Percentiles rank a stretch among this genome's conserved stretches.
These are phyloP conservation scores for Dryadomyces quercus-mongolicae DNA, from an alignment of 2,329 filamentous ascomycete genomes.

Conservation along the genomic window DNA sequence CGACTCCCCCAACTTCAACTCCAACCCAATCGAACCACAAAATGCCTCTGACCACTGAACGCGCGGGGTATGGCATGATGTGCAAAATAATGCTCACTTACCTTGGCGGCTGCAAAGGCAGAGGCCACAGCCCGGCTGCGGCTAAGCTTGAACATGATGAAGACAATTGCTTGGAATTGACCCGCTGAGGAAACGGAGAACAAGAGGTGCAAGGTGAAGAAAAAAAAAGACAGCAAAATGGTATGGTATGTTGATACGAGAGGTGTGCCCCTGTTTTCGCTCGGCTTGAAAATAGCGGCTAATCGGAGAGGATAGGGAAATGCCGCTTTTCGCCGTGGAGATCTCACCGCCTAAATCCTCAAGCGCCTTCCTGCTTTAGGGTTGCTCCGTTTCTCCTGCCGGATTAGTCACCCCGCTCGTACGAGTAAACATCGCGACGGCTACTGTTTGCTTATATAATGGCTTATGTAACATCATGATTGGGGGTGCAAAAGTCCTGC, in stretches of 20 bases:
- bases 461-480: too few relatives aligned
- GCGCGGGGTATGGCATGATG: not conserved
- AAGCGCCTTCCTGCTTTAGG: not conserved
- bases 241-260: not conserved
- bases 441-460: too few relatives aligned
- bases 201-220: not conserved
- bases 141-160: conserved; percentile 75
- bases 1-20: not conserved
- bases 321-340: not conserved
- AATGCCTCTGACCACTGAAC: not conserved
- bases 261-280: not conserved
- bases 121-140: conserved; percentile 71
- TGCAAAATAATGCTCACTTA: conserved; percentile 25
- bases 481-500: too few relatives aligned
- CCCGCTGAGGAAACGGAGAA: not conserved
- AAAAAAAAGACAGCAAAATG: not conserved
- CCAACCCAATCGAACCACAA: conserved; percentile 2
- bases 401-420: not conserved
- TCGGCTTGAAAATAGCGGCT: not conserved
- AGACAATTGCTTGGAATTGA: not conserved
- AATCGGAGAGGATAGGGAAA: conserved; percentile 12
- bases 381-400: not conserved
- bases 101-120: conserved; percentile 67
- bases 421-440: not conserved
- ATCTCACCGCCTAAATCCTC: conserved; percentile 1